Conservation (phyloP, 1,284 basidiomycete genomes). For the Cutaneotrichosporon cutaneum region DNA sequence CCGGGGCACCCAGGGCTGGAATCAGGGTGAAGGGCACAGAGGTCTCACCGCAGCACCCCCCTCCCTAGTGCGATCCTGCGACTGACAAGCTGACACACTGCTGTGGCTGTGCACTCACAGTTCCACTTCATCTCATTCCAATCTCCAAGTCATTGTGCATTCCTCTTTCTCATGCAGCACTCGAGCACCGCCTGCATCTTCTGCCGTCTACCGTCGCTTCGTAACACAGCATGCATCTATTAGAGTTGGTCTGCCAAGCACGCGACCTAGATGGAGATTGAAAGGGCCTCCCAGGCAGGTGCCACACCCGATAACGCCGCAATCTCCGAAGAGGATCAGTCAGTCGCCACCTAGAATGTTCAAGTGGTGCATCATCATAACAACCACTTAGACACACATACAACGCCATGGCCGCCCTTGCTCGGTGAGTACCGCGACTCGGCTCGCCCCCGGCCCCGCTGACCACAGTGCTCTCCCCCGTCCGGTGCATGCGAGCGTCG, state of each 20-base stretch:
- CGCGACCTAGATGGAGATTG: not conserved
- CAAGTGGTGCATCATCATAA: slow-evolving; percentile 9
- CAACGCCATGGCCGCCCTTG: slow-evolving; percentile 49
- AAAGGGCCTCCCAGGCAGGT: no score
- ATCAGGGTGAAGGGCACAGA: not conserved
- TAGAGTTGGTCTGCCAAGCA: not conserved
- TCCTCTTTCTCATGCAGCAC: no score
- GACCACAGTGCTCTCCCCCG: slow-evolving; percentile 43
- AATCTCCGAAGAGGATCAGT: slow-evolving; percentile 4
- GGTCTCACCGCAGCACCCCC: no score
- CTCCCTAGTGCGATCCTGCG: no score
- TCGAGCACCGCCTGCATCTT: no score
- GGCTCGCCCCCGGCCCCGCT: not conserved
- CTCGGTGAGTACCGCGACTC: slow-evolving; percentile 36
- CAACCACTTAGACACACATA: slow-evolving; percentile 2
- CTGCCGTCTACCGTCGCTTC: no score
- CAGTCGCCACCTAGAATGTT: slow-evolving; percentile 18
- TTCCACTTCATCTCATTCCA: no score
- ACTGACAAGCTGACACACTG: no score
- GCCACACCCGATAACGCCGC: slow-evolving; percentile 6
- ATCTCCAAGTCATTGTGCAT: no score
- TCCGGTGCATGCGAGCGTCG: slow-evolving; percentile 38
- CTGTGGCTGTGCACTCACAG: not conserved
- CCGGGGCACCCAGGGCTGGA: not conserved
- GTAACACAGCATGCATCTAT: not conserved